These are phyloP conservation scores for Uronychia binucleata DNA, from an alignment of 73 alveolate genomes.

Conservation along the genomic window DNA sequence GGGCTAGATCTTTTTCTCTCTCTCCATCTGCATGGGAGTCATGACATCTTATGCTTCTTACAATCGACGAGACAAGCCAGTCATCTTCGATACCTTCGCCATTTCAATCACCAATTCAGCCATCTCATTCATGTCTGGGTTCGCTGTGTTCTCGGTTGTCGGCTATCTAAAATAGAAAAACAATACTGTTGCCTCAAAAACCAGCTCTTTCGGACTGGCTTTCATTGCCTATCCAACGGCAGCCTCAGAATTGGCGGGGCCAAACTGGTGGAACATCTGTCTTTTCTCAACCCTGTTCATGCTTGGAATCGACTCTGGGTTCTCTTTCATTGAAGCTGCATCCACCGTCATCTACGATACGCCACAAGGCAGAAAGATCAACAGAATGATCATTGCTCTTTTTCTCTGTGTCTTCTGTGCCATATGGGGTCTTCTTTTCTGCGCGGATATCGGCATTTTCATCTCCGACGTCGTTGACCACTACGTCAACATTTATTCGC, in stretches of 20 bases:
- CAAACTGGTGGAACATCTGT: not conserved
- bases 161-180: not conserved
- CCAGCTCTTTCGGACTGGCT: conserved; percentile 2
- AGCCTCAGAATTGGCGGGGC: not conserved
- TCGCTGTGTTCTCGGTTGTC: not conserved
- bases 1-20: conserved; percentile 8
- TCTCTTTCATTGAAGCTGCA: conserved; percentile 12
- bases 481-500: conserved; percentile 6
- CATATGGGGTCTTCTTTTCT: not conserved
- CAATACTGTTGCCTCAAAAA: not conserved
- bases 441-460: conserved; percentile 5
- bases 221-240: conserved; percentile 8
- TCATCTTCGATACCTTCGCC: not conserved
- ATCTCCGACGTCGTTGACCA: conserved; percentile 16
- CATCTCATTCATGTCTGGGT: not conserved
- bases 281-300: not conserved
- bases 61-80: not conserved
- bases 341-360: conserved; percentile 29
- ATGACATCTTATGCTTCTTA: conserved; percentile 21
- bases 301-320: conserved; percentile 24
- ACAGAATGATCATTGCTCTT: conserved; percentile 5
- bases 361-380: not conserved
- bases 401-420: not conserved
- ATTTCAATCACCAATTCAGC: not conserved
- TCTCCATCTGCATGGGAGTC: conserved; percentile 20